Percentiles rank a stretch among this genome's conserved stretches.
Evolutionary conservation across 129 eudicot genomes (phyloP).

Genomic region (Lonicera japonica): DNA sequence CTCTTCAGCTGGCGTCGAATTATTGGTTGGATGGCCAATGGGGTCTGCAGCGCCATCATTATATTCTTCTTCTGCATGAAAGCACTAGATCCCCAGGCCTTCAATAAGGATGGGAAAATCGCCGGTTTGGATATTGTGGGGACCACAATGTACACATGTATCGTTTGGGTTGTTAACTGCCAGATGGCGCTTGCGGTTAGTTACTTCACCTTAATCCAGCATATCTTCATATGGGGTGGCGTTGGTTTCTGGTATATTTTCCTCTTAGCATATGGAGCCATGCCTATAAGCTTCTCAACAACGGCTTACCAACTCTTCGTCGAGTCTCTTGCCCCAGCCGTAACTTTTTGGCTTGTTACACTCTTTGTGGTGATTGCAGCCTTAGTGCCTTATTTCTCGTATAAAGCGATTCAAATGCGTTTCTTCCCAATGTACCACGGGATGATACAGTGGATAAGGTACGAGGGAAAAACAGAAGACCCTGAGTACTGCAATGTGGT

Average conservation of each 20-base stretch:
- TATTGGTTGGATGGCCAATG: conserved; percentile 89
- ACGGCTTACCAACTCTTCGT: conserved; percentile 69
- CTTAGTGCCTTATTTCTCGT: conserved; percentile 57
- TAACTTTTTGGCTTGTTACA: conserved; percentile 63
- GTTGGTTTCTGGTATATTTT: conserved; percentile 72
- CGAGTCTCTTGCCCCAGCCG: conserved; percentile 67
- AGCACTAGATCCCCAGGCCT: conserved; percentile 55
- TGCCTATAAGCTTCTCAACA: conserved; percentile 53
- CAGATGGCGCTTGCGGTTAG: conserved; percentile 82
- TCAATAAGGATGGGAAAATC: conserved; percentile 48
- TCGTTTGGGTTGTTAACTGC: conserved; percentile 89
- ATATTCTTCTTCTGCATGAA: conserved; percentile 57
- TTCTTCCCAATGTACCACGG: conserved; percentile 95
- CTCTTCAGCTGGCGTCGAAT: conserved; percentile 86
- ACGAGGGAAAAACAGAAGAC: conserved; percentile 59
- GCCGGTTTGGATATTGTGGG: conserved; percentile 68
- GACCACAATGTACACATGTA: conserved; percentile 71
- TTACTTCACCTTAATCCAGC: conserved; percentile 85
- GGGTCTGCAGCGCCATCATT: conserved; percentile 49
- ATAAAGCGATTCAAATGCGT: conserved; percentile 58
- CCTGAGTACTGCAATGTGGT: conserved; percentile 62
- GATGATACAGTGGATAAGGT: conserved; percentile 77
- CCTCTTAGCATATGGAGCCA: conserved; percentile 67
- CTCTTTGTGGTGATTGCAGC: conserved; percentile 48
- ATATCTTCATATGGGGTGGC: conserved; percentile 82